These are phyloP conservation scores for Cenchrus fungigraminus DNA, from an alignment of 176 grass and related monocot genomes.

Conservation along the genomic window DNA sequence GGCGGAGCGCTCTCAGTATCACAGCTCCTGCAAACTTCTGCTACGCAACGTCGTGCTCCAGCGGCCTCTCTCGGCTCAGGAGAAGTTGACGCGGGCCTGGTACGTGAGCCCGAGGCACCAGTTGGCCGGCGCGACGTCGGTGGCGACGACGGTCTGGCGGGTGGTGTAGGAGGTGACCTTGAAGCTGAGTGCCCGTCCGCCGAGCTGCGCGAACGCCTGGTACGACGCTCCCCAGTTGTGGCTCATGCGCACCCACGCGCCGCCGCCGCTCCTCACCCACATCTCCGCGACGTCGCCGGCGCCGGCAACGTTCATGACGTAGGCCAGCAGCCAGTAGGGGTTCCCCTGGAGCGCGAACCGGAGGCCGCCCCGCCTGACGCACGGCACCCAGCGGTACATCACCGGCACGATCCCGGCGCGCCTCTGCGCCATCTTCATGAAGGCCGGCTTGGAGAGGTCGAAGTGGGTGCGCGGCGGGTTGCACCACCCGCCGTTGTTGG, in stretches of 20 bases:
- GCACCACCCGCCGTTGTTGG: constrained; percentile 82
- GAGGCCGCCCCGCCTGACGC: constrained; percentile 46
- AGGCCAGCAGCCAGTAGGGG: constrained; percentile 68
- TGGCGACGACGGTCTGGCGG: constrained; percentile 53
- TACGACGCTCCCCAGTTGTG: constrained; percentile 74
- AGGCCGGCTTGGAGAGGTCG: constrained; percentile 83
- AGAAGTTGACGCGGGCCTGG: constrained; percentile 63
- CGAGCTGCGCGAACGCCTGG: constrained; percentile 72
- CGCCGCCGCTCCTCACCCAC: constrained; percentile 48
- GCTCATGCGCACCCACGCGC: constrained; percentile 66
- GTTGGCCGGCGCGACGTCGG: constrained; percentile 50
- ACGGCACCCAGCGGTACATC: constrained; percentile 81
- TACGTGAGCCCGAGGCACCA: constrained; percentile 75
- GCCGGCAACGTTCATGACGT: constrained; percentile 74
- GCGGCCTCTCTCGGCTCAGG: background rate
- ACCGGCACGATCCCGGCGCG: constrained; percentile 78
- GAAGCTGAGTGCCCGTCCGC: constrained; percentile 65
- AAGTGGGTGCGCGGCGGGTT: constrained; percentile 84
- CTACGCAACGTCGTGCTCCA: background rate
- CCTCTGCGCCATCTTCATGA: constrained; percentile 74
- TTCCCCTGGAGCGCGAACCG: constrained; percentile 73
- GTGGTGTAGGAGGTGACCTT: constrained; percentile 75
- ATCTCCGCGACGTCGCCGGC: constrained; percentile 63
- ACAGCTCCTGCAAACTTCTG: background rate
- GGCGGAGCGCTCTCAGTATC: background rate